Evolutionary conservation across 176 grass and related monocot genomes (phyloP), one percentile per base, ranked within the genome.

Genomic region (Tillandsia fasciculata): DNA sequence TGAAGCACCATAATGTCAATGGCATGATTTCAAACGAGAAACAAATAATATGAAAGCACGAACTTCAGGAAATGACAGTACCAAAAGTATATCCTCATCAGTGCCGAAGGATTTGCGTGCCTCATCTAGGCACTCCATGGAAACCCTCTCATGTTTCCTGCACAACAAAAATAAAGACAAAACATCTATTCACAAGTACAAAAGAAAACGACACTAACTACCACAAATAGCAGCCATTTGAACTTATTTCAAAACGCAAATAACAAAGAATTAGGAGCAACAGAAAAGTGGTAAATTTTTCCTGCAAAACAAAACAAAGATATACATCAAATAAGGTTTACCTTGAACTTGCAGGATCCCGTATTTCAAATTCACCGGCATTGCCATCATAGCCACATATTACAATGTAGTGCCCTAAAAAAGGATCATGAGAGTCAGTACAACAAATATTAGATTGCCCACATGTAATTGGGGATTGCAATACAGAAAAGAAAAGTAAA

Each of bases 61-160:
- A 48, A 56, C 2, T 51, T 14, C 26, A 63, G 2, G 15, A 26
- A 10, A 64, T 7, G 54, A 5, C 48, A 72, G 33, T 93, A 99
- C 94, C 94, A 99, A 77, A 13, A 99, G 77, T 80, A 99, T 93
- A 76, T 99, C 94, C 75, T 99, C 94, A 48, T 99, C 94, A 0
- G 94, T 99, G 65, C 94, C 94, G 26, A 84, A 99, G 5, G 94
- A 99, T 79, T 88, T 99, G 50, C 89, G 86, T 20, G 94, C 89
- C 80, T 93, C 82, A 11, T 99, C 94, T 69, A 99, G 78, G 74
- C 82, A 87, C 73, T 88, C 83, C 74, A 99, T 76, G 15, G 89
- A 74, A 63, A 99, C 89, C 77, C 76, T 83, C 52, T 99, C 94
- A 53, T 65, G 71, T 72, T 90, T 90, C 74, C 94, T 42, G 33